Evolutionary conservation across 192 early-diverging fungal species (phyloP).

Genomic region (Entrophospora sp.): DNA sequence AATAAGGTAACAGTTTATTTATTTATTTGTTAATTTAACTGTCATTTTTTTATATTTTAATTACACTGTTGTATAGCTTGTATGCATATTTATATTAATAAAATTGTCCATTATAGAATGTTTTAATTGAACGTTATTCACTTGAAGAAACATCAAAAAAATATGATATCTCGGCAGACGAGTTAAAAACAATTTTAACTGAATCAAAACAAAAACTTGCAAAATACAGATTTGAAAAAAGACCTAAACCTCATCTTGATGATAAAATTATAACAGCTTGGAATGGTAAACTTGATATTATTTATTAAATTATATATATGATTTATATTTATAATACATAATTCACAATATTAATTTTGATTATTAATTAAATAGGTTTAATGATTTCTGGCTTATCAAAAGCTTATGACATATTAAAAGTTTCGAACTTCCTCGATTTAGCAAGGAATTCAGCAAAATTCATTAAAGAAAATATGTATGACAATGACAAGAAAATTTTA

Average conservation of each 20-base stretch:
- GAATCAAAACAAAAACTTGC: constrained; percentile 31
- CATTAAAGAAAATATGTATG: constrained; percentile 37
- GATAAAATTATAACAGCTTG: constrained; percentile 56
- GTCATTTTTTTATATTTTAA: too few relatives aligned
- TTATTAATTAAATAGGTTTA: constrained; percentile 26
- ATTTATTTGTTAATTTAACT: not conserved
- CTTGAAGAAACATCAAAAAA: constrained; percentile 33
- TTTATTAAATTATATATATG: too few relatives aligned
- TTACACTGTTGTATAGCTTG: too few relatives aligned
- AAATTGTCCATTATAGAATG: constrained; percentile 32
- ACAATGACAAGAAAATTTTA: constrained; percentile 25
- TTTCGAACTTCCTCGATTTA: constrained; percentile 25
- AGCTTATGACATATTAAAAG: constrained; percentile 30
- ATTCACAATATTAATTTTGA: not conserved
- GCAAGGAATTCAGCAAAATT: constrained; percentile 42
- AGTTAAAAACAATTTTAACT: constrained; percentile 25
- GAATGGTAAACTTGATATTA: too few relatives aligned
- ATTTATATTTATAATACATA: not conserved
- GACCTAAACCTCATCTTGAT: constrained; percentile 50
- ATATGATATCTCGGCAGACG: constrained; percentile 22
- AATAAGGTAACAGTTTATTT: constrained; percentile 35
- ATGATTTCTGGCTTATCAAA: constrained; percentile 44
- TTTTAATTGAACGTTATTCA: constrained; percentile 36
- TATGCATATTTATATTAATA: too few relatives aligned
- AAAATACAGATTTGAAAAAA: constrained; percentile 27